Evolutionary conservation across 2,329 filamentous ascomycete genomes (phyloP).

Genomic region (Mariannaea sp.): DNA sequence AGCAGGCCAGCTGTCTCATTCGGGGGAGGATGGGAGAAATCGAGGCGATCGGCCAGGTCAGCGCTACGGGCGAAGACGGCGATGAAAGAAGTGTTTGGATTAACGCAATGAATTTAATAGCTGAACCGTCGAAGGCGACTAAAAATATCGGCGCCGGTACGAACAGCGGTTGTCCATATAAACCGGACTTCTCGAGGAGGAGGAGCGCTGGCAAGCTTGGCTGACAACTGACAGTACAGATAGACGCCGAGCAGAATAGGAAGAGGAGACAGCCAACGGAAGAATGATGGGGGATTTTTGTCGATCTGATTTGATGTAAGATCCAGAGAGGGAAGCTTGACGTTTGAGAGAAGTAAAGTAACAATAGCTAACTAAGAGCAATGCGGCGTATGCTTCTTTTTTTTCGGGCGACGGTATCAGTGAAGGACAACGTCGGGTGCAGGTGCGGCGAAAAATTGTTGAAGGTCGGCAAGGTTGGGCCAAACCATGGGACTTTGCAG

Average conservation of each 20-base stretch:
- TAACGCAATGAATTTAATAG: slow-evolving; percentile 30
- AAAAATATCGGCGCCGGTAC: slow-evolving; percentile 11
- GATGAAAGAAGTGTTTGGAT: slow-evolving; percentile 26
- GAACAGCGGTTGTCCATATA: slow-evolving; percentile 11
- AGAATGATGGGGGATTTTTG: slow-evolving; percentile 27
- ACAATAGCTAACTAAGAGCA: slow-evolving; percentile 13
- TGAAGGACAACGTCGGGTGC: slow-evolving; percentile 16
- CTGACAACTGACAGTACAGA: slow-evolving; percentile 15
- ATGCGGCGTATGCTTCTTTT: slow-evolving; percentile 16
- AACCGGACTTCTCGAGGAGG: not conserved
- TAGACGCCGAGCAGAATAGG: slow-evolving; percentile 10
- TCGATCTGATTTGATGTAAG: slow-evolving; percentile 33
- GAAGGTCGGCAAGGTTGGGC: slow-evolving; percentile 29
- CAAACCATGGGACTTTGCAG: slow-evolving; percentile 17
- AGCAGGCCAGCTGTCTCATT: slow-evolving; percentile 17
- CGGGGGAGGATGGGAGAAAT: slow-evolving; percentile 10
- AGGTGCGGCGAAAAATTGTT: slow-evolving; percentile 29
- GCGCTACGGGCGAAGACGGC: slow-evolving; percentile 27
- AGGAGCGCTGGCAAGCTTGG: not conserved
- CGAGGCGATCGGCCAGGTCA: slow-evolving; percentile 20
- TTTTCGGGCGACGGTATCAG: slow-evolving; percentile 21
- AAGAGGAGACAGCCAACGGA: slow-evolving; percentile 19
- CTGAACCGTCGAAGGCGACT: slow-evolving; percentile 13
- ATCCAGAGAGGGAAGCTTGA: slow-evolving; percentile 22
- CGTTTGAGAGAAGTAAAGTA: slow-evolving; percentile 18